Evolutionary conservation across 2,329 filamentous ascomycete genomes (phyloP).

Genomic region (Fusarium veterinarium): DNA sequence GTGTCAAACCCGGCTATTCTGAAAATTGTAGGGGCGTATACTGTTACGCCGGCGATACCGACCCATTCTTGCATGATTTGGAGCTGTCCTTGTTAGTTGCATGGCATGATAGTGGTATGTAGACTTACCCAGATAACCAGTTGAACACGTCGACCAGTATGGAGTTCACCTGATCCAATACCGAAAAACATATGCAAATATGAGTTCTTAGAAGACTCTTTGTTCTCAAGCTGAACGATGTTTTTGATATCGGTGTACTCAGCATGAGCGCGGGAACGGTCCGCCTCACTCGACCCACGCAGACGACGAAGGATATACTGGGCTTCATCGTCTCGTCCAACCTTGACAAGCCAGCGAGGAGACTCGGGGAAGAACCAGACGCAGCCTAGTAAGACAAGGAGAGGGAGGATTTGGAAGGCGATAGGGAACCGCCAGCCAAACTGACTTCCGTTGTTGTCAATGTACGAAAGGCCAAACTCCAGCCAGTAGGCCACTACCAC

Average conservation of each 20-base stretch:
- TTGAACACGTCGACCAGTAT: conserved; percentile 75
- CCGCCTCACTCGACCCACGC: conserved; percentile 67
- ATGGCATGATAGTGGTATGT: rapidly evolving
- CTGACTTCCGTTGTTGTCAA: conserved; percentile 60
- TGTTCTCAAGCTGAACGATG: conserved; percentile 59
- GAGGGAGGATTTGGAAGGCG: conserved; percentile 75
- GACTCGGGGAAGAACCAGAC: conserved; percentile 79
- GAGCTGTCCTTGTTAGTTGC: background rate
- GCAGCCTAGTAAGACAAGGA: conserved; percentile 64
- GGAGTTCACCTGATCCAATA: conserved; percentile 71
- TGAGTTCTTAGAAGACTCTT: conserved; percentile 69
- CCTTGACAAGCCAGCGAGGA: conserved; percentile 74
- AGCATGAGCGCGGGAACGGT: conserved; percentile 64
- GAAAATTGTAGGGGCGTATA: conserved; percentile 70
- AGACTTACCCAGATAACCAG: conserved; percentile 72
- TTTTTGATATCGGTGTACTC: conserved; percentile 77
- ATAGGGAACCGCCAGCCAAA: conserved; percentile 77
- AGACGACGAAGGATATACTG: conserved; percentile 72
- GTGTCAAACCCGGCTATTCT: conserved; percentile 73
- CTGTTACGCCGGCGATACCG: conserved; percentile 74
- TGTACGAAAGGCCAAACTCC: conserved; percentile 69
- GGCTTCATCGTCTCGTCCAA: conserved; percentile 74
- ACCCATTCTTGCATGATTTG: conserved; percentile 40
- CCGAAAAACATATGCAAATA: conserved; percentile 76
- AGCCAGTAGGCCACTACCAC: conserved; percentile 67